Conservation (phyloP, 2,329 filamentous ascomycete species). For the Fusarium graminum region DNA sequence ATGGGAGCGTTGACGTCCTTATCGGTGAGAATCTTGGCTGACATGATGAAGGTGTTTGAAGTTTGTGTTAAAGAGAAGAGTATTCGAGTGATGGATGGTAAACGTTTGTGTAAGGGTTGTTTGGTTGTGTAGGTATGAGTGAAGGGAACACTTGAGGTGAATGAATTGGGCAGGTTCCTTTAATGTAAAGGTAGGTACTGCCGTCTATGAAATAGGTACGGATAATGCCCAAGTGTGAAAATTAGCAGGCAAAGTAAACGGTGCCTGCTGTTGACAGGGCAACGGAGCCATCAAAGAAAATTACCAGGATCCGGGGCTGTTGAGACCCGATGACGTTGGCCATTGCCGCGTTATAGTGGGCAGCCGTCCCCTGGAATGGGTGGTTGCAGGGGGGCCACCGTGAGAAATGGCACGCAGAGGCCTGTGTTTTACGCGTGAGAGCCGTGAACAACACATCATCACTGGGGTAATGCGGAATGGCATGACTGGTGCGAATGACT, state of each 20-base stretch:
- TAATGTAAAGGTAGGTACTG: slow-evolving; percentile 29
- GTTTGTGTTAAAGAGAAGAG: slow-evolving; percentile 2
- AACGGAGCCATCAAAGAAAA: slow-evolving; percentile 43
- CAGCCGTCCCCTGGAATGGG: slow-evolving; percentile 29
- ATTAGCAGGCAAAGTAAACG: slow-evolving; percentile 46
- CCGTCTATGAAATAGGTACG: slow-evolving; percentile 28
- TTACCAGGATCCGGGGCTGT: slow-evolving; percentile 21
- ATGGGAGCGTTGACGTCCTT: slow-evolving; percentile 74
- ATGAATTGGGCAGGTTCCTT: slow-evolving; percentile 26
- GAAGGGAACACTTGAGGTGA: slow-evolving; percentile 22
- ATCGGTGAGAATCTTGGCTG: slow-evolving; percentile 70
- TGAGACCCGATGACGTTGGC: slow-evolving; percentile 23
- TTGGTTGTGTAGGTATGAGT: slow-evolving; percentile 15
- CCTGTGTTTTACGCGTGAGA: slow-evolving; percentile 12
- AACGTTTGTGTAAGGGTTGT: slow-evolving; percentile 17
- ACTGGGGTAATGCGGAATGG: slow-evolving; percentile 44
- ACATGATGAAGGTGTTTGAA: slow-evolving; percentile 59
- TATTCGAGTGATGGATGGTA: slow-evolving; percentile 4
- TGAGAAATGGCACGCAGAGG: slow-evolving; percentile 38
- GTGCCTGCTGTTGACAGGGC: slow-evolving; percentile 42
- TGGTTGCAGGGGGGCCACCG: slow-evolving; percentile 25
- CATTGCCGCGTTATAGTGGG: slow-evolving; percentile 24
- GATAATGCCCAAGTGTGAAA: slow-evolving; percentile 33
- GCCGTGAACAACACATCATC: slow-evolving; percentile 45
- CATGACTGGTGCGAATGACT: slow-evolving; percentile 18